Base-by-base conservation (phyloP, 139 green algal genomes). In the Auxenochlorella protothecoides region DNA sequence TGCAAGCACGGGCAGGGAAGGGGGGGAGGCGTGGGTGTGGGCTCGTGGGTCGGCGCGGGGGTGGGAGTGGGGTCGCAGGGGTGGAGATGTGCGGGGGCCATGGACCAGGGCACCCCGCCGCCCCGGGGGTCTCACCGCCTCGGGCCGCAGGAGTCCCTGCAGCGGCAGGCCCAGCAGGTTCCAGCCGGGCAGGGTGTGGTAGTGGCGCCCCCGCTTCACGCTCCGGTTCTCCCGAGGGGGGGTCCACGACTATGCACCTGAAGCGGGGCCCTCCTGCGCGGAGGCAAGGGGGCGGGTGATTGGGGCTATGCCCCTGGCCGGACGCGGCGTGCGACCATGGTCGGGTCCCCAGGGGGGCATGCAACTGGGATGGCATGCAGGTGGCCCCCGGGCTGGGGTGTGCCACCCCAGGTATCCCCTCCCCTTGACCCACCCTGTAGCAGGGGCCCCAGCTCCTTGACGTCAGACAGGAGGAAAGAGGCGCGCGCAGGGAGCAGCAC, bases 211-310 rank as follows among this genome's bases (percentile, higher is more conserved):
- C 9, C 89, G 83, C 62, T 71, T 65, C 3, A 75, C 89, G 51
- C 72, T 85, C 4, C 74, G 74, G 66, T 95, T 94, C 66, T 94
- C 89, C 89, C 89, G n/a, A 94, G 6, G 89, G 89, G 0, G 89
- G 86, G 72, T 94, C 89, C 15, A 86, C 53, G 13, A 94, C 76
- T 5, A 92, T 87, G 70, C 80, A 85, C 13, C 77, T 71, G 64
- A 78, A 84, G 15, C 70, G 67, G 0, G 51, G 65, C 3, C 8
- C 51, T 65, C 27, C 64, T 59, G 55, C 44, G 12, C 4, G 2
- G 4, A 52, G 5, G 7, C 65, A 68, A 5, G 66, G 2, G 2
- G 53, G 66, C 12, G 62, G 62, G 62, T 11, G 14, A 14, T 9
- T 8, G 57, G 4, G 6, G 68, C 44, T 56, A 12, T 2, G 8